phyloP scores from a whole-genome alignment of 2,329 filamentous ascomycete genomes.

The Ophiostoma australiae region DNA sequence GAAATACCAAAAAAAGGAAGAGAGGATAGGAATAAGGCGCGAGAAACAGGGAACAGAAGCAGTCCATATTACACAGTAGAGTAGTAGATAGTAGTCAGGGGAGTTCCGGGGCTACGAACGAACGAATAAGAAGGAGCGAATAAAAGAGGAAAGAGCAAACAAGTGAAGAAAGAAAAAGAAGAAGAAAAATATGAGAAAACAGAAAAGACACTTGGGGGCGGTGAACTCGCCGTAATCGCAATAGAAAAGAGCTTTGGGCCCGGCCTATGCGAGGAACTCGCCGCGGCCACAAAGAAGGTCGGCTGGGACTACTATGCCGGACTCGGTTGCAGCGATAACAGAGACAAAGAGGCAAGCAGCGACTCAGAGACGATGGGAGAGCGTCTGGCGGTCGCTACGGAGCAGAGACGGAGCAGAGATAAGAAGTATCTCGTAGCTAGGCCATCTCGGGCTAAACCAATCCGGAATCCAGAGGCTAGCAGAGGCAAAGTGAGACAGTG shows the following conservation, averaged over 20 bases:
- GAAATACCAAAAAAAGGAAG: neutral
- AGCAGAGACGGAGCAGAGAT: too few relatives aligned
- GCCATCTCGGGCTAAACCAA: too few relatives aligned
- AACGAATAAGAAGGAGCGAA: neutral
- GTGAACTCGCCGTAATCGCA: constrained; percentile 9
- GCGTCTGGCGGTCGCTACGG: too few relatives aligned
- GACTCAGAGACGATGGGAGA: neutral
- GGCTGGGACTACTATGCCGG: too few relatives aligned
- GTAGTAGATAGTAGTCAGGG: too few relatives aligned
- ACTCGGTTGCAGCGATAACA: neutral
- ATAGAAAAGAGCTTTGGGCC: constrained; percentile 8
- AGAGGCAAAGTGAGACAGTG: too few relatives aligned
- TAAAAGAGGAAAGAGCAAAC: neutral
- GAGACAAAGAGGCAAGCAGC: neutral
- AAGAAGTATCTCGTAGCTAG: too few relatives aligned
- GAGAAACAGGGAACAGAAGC: neutral
- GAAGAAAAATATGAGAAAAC: neutral
- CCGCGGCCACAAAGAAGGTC: neutral
- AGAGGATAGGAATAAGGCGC: neutral
- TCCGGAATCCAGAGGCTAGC: neutral
- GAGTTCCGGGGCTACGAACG: too few relatives aligned
- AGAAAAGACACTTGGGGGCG: neutral
- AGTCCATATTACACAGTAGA: neutral
- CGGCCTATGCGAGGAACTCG: neutral
- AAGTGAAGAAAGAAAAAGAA: neutral